These are phyloP conservation scores for Deakozyma indianensis DNA, from an alignment of 805 yeast genomes.

Conservation along the genomic window DNA sequence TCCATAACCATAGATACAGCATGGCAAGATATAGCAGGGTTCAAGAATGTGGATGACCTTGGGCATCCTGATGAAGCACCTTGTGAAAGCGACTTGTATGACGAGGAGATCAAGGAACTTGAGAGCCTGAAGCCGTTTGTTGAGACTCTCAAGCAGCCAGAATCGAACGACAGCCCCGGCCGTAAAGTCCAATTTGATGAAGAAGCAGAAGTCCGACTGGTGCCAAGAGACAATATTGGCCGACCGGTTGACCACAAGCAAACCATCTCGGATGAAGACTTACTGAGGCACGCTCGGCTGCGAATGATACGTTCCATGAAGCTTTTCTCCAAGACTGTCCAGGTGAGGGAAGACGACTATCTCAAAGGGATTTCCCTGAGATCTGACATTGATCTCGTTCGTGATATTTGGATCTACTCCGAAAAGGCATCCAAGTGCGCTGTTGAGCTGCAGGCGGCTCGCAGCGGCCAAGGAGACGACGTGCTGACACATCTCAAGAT, in stretches of 20 bases:
- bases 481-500: neutral
- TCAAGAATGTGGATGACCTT: neutral
- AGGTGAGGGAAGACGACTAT: neutral
- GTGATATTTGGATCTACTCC: neutral
- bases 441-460: neutral
- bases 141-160: neutral
- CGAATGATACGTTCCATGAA: neutral
- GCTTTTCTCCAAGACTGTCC: neutral
- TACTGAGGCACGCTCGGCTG: neutral
- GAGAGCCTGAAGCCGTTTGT: neutral
- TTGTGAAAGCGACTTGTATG: neutral
- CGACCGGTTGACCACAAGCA: neutral
- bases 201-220: neutral
- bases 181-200: neutral
- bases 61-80: neutral
- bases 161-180: neutral
- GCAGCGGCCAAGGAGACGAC: neutral
- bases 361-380: neutral
- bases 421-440: neutral
- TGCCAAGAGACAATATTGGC: neutral
- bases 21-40: neutral
- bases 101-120: neutral
- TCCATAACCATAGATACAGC: neutral
- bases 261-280: neutral
- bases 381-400: neutral